Evolutionary conservation across 495 filamentous ascomycete species (phyloP), one percentile per base, ranked within the genome.

Genomic region (Podospora bellae-mahoneyi): DNA sequence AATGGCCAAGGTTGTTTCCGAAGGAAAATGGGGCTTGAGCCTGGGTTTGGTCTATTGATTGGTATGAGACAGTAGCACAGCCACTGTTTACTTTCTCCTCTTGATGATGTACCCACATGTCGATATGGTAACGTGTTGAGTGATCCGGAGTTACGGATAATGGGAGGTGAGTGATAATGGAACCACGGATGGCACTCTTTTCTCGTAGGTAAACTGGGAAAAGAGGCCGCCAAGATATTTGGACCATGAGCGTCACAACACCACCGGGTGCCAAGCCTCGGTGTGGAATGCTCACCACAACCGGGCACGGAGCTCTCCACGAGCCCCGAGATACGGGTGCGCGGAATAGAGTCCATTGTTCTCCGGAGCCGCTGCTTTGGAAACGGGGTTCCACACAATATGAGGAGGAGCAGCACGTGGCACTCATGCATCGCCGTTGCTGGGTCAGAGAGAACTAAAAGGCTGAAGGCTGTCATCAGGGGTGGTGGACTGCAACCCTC

Each of bases 1-100:
- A 19, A 44, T 55, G 28, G 39, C 39, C 39, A 10, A 69, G 70
- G 67, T 64, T 69, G 67, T 72, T 72, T 63, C 58, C 69, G 64
- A 64, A 67, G 26, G 66, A 64, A 64, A 62, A 69, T 32, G 55
- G 30, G 16, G 53, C 34, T 34, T 26, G 53, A 58, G 53, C 23
- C 19, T n/a, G 53, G 44, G 27, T 13, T 4, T 53, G 18, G 7
- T n/a, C 1, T 18, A 28, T 60, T 58, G 64, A 28, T 18, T 58
- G n/a, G 5, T 6, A 6, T 58, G 18, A 59, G 19, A 59, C 56
- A 59, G 18, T 3, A 27, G 3, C 26, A 20, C 26, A 59, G 39
- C 39, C 15, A 48, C 13, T 48, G 39, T 48, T 48, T 48, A 48
- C 13, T 48, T 48, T 13, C 9, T 48, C 39, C 2, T 48, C 9